Percentiles rank a stretch among this genome's conserved stretches.
These are phyloP conservation scores for Ophiosphaerella korrae DNA, from an alignment of 2,329 filamentous ascomycete genomes.

Conservation along the genomic window DNA sequence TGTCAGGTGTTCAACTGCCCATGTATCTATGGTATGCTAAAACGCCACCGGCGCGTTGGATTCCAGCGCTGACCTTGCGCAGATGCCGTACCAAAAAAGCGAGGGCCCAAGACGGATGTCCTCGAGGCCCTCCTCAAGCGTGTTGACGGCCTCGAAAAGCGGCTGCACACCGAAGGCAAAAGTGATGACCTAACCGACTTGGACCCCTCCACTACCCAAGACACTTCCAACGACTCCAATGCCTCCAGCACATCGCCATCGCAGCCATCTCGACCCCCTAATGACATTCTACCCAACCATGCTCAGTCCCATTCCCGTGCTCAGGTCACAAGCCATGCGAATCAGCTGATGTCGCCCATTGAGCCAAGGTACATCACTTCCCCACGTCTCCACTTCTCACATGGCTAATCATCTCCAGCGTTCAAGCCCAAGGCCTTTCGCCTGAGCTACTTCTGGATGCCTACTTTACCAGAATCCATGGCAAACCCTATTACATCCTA, in stretches of 20 bases:
- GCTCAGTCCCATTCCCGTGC: slow-evolving; percentile 5
- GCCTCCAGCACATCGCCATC: slow-evolving; percentile 22
- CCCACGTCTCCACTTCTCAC: slow-evolving; percentile 9
- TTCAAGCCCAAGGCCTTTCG: slow-evolving; percentile 55
- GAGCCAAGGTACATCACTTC: slow-evolving; percentile 41
- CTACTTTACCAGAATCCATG: slow-evolving; percentile 80
- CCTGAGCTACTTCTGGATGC: slow-evolving; percentile 72
- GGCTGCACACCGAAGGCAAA: slow-evolving; percentile 64
- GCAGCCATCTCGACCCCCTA: slow-evolving; percentile 22
- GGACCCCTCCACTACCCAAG: slow-evolving; percentile 29
- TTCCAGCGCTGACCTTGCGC: slow-evolving; percentile 19
- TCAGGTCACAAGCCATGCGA: slow-evolving; percentile 27
- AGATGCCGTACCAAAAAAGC: slow-evolving; percentile 90
- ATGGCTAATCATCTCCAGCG: slow-evolving; percentile 28
- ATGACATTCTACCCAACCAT: slow-evolving; percentile 32
- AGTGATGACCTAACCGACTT: slow-evolving; percentile 47
- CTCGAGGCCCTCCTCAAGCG: slow-evolving; percentile 82
- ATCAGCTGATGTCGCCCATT: slow-evolving; percentile 44
- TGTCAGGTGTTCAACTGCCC: slow-evolving; percentile 88
- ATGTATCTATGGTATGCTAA: slow-evolving; percentile 77
- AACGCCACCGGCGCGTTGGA: slow-evolving; percentile 4
- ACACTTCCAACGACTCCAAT: slow-evolving; percentile 26
- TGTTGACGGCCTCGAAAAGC: slow-evolving; percentile 82
- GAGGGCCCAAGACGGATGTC: slow-evolving; percentile 88
- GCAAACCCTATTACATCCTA: slow-evolving; percentile 80